phyloP scores from a whole-genome alignment of 148 eudicot species.

The Polygonum maritimum region DNA sequence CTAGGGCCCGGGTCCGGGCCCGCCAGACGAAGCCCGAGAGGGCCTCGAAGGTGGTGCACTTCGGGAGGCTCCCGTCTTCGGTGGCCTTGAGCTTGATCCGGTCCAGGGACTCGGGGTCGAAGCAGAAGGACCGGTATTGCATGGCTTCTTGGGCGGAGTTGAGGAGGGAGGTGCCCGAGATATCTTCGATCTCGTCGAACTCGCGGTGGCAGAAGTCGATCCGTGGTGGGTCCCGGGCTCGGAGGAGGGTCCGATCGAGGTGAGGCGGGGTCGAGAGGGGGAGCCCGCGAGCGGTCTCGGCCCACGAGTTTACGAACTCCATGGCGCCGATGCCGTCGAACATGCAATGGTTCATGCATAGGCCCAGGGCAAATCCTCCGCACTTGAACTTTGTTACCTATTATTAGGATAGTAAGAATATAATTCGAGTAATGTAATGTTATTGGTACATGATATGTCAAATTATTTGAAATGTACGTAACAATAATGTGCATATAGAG shows the following conservation, averaged over 20 bases:
- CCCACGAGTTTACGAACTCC: conserved; percentile 57
- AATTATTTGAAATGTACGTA: no score
- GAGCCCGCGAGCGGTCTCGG: conserved; percentile 40
- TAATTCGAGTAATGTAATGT: not conserved
- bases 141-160: conserved; percentile 25
- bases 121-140: conserved; percentile 34
- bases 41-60: conserved; percentile 42
- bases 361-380: conserved; percentile 46
- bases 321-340: conserved; percentile 43
- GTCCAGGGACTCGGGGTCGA: conserved; percentile 22
- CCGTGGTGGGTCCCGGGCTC: conserved; percentile 34
- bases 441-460: no score
- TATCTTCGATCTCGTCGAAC: conserved; percentile 30
- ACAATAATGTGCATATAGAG: no score
- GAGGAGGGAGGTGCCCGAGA: conserved; percentile 18
- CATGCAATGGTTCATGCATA: conserved; percentile 42
- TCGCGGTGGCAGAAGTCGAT: conserved; percentile 39
- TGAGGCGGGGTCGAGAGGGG: conserved; percentile 27
- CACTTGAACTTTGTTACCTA: conserved; percentile 59
- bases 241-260: conserved; percentile 34
- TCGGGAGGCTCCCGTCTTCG: conserved; percentile 22
- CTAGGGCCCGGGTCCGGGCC: conserved; percentile 35
- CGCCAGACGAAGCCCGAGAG: conserved; percentile 50
- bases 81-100: conserved; percentile 29
- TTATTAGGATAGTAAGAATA: not conserved